These are phyloP conservation scores for Phytophthora rubi DNA, from an alignment of 352 stramenopile species.

Conservation along the genomic window DNA sequence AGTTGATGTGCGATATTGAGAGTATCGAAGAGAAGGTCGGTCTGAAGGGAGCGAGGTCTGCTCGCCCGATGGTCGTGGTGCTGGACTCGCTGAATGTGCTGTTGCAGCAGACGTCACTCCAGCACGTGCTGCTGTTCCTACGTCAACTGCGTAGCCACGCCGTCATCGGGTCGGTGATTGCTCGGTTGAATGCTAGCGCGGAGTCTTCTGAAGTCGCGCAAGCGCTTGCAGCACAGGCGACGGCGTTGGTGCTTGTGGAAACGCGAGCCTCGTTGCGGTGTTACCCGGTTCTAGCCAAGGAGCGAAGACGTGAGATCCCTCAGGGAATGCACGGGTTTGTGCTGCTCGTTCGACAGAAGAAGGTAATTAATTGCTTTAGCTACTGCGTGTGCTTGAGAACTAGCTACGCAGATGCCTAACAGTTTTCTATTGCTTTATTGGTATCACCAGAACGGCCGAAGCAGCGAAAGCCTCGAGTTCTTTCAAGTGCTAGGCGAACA, in stretches of 20 bases:
- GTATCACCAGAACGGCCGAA: conserved; percentile 61
- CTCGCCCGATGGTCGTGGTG: conserved; percentile 57
- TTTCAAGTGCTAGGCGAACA: conserved; percentile 46
- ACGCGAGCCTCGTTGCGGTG: conserved; percentile 55
- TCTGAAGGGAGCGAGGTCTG: conserved; percentile 11
- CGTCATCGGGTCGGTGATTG: conserved; percentile 52
- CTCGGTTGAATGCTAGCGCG: conserved; percentile 51
- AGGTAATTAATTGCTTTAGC: conserved; percentile 39
- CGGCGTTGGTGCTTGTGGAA: conserved; percentile 61
- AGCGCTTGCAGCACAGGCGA: conserved; percentile 51
- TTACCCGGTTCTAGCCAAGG: conserved; percentile 67
- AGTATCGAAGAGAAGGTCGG: conserved; percentile 15
- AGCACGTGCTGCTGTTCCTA: conserved; percentile 52
- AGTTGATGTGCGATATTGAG: conserved; percentile 42
- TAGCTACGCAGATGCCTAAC: conserved; percentile 5
- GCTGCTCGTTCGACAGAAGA: conserved; percentile 66
- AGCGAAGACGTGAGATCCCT: conserved; percentile 66
- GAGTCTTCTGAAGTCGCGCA: conserved; percentile 23
- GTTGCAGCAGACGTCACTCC: conserved; percentile 55
- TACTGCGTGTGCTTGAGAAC: not conserved
- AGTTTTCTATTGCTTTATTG: not conserved
- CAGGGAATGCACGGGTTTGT: conserved; percentile 66
- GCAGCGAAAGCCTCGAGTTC: conserved; percentile 71
- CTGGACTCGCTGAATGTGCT: conserved; percentile 75
- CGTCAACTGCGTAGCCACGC: conserved; percentile 38